Base-by-base conservation (phyloP, 2,329 filamentous ascomycete genomes). In the Cyclaneusma minus region DNA sequence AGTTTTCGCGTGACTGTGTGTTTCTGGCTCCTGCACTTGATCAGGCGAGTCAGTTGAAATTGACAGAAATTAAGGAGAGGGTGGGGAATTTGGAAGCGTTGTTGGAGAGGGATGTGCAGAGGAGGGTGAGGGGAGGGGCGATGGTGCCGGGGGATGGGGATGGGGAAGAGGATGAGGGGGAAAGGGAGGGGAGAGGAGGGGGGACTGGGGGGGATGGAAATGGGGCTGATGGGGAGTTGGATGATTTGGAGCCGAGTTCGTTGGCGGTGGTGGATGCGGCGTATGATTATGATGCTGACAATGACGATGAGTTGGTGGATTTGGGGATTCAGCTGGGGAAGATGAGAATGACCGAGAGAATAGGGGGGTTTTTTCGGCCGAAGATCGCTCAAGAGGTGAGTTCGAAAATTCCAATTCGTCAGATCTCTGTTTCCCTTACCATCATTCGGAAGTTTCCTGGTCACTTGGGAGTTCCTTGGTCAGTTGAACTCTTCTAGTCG, bases 1-100 rank as follows among this genome's bases (percentile, higher is more conserved):
- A 59, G 27, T 58, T 55, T 42, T 41, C 45, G n/a, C 52, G 61
- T 11, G 55, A 62, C 36, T 68, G 63, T 37, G 47, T 47, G 5
- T 48, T 47, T 26, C 27, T 48, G 15, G 43, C 41, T 11, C 43
- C 43, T 8, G 40, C 44, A 13, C 55, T 79, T n/a, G 77, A 83
- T 46, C 63, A 75, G 33, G 68, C 67, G 6, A 69, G 69, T 28
- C 74, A 80, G 48, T 60, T 73, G 38, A 73, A 72, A 39, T 58
- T 84, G 28, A 76, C 73, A 4, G 73, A 82, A 42, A 74, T 84
- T 47, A 84, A 84, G 51, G 78, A 84, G 47, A 75, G 76, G 49
- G 78, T 83, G 49, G 76, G 75, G 14, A 68, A 66, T 6, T 52
- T 83, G 11, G 78, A 83, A 50, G 60, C 69, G 28, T 66, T 72